Evolutionary conservation across 2,329 filamentous ascomycete species (phyloP).

Genomic region (Emergomyces orientalis): DNA sequence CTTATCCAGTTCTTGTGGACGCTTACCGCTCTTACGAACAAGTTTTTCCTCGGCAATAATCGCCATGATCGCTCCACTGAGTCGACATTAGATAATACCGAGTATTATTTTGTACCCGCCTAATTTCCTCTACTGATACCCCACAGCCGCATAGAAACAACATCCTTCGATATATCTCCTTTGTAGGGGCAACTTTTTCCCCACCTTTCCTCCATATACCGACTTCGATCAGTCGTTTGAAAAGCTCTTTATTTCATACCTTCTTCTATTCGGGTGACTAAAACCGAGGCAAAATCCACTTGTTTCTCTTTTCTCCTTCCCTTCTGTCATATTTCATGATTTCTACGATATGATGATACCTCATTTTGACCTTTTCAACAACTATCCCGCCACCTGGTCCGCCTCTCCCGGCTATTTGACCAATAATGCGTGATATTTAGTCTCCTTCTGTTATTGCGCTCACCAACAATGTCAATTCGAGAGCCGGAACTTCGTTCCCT

Average conservation of each 20-base stretch:
- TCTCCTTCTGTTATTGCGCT: background rate
- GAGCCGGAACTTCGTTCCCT: background rate
- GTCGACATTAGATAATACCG: background rate
- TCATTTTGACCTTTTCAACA: conserved; percentile 4
- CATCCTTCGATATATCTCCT: background rate
- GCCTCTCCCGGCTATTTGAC: background rate
- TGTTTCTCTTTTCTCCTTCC: conserved; percentile 10
- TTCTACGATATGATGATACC: conserved; percentile 18
- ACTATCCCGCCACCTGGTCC: background rate
- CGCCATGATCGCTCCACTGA: conserved; percentile 14
- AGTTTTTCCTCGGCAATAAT: background rate
- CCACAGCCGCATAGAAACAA: background rate
- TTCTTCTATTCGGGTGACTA: background rate
- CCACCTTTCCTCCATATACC: background rate
- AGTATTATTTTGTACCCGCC: background rate
- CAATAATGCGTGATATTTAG: background rate
- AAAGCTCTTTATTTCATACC: conserved; percentile 4
- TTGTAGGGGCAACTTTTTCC: background rate
- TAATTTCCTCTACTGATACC: background rate
- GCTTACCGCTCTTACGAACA: conserved; percentile 7
- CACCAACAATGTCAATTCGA: background rate
- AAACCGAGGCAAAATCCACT: background rate
- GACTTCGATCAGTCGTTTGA: background rate
- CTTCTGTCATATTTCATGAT: conserved; percentile 13
- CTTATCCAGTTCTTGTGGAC: conserved; percentile 8